Evolutionary conservation across 306 rosid species (phyloP).

Genomic region (Lagenaria siceraria): DNA sequence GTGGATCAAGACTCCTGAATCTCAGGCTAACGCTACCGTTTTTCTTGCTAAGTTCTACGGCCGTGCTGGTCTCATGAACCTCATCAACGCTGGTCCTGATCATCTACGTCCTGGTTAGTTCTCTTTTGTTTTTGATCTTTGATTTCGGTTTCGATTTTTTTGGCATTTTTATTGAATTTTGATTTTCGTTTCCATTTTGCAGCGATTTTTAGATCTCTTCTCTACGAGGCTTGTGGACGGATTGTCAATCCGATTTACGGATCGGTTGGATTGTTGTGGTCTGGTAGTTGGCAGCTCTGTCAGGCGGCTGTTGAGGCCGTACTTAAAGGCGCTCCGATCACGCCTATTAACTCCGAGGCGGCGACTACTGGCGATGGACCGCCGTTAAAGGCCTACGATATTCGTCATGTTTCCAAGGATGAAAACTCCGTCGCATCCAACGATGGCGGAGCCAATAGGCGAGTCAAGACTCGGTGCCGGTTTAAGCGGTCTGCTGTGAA

Average conservation of each 20-base stretch:
- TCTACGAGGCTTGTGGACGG: constrained; percentile 91
- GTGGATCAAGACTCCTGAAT: constrained; percentile 90
- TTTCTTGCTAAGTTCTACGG: constrained; percentile 93
- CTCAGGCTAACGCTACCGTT: constrained; percentile 92
- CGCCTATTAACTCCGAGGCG: constrained; percentile 70
- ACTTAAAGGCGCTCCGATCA: constrained; percentile 68
- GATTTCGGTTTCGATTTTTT: background rate
- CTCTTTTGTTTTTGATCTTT: background rate
- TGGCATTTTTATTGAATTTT: background rate
- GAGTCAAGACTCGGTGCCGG: constrained; percentile 54
- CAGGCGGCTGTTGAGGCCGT: constrained; percentile 91
- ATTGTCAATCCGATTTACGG: constrained; percentile 95
- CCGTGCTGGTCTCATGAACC: constrained; percentile 96
- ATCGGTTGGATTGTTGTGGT: constrained; percentile 90
- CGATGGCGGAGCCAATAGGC: constrained; percentile 14
- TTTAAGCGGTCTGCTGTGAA: constrained; percentile 35
- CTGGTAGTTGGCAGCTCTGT: constrained; percentile 94
- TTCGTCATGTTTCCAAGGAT: constrained; percentile 82
- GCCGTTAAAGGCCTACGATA: constrained; percentile 76
- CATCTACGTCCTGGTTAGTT: constrained; percentile 81
- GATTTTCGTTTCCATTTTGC: background rate
- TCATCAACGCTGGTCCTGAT: constrained; percentile 88
- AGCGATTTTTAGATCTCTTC: constrained; percentile 78
- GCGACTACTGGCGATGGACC: constrained; percentile 68
- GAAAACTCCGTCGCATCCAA: constrained; percentile 64